Conservation (phyloP, 495 filamentous ascomycete species). For the Opeltia flavorubescens region DNA sequence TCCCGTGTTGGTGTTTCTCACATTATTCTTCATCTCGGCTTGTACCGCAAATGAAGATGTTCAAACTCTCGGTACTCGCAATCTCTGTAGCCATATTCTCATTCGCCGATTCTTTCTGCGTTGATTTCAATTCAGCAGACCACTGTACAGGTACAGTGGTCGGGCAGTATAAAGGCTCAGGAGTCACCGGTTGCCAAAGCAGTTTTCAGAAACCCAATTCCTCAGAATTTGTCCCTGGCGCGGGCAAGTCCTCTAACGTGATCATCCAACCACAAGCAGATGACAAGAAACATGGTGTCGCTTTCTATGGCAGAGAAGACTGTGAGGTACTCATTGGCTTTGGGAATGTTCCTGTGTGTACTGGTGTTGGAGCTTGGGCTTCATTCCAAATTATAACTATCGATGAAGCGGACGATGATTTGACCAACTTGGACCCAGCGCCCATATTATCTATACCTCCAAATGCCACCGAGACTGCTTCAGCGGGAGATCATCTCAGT, state of each 20-base stretch:
- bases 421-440: constrained; percentile 4
- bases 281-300: constrained; percentile 2
- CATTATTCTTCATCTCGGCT: too few species aligned
- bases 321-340: constrained; percentile 4
- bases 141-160: constrained; percentile 2
- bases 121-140: constrained; percentile 6
- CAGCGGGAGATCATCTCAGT: background rate
- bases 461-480: constrained; percentile 2
- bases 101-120: background rate
- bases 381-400: constrained; percentile 5
- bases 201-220: background rate
- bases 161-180: background rate
- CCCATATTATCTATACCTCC: background rate
- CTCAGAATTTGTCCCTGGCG: background rate
- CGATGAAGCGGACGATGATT: constrained; percentile 1
- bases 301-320: constrained; percentile 1
- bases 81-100: too few species aligned
- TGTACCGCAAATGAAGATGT: too few species aligned
- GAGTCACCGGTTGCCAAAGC: constrained; percentile 4
- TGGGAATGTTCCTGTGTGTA: constrained; percentile 4
- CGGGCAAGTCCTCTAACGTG: constrained; percentile 1
- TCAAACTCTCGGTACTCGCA: too few species aligned
- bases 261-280: background rate
- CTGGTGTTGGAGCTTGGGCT: constrained; percentile 1
- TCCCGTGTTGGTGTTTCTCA: too few species aligned